Percentiles rank a stretch among this genome's conserved stretches.
Conservation (phyloP, 2,329 filamentous ascomycete genomes). For the Colletotrichum trifolii region DNA sequence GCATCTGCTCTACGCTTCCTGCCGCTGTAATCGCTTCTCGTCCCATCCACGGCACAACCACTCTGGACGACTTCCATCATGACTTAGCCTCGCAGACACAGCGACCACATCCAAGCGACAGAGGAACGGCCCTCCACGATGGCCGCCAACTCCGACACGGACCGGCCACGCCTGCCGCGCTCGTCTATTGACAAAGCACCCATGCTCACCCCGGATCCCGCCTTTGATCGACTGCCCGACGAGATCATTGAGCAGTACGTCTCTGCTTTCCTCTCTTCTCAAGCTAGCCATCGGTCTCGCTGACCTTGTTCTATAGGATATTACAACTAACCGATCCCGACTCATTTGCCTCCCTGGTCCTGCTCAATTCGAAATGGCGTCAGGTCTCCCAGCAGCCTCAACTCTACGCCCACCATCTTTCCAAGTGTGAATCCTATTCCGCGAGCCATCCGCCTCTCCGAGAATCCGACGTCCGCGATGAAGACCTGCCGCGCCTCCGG, state of each 20-base stretch:
- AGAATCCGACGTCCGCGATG: constrained; percentile 51
- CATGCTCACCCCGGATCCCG: constrained; percentile 43
- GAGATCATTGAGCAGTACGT: constrained; percentile 77
- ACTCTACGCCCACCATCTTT: constrained; percentile 72
- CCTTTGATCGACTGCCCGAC: constrained; percentile 70
- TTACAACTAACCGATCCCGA: constrained; percentile 69
- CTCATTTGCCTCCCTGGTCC: constrained; percentile 73
- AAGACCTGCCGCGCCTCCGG: constrained; percentile 70
- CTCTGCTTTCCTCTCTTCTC: constrained; percentile 2
- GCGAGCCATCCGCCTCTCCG: constrained; percentile 58
- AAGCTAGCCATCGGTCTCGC: background rate
- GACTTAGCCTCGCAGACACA: constrained; percentile 24
- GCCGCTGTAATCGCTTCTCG: constrained; percentile 18
- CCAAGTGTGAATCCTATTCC: constrained; percentile 69
- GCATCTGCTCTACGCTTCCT: constrained; percentile 1
- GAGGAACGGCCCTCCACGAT: constrained; percentile 20
- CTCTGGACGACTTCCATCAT: constrained; percentile 34
- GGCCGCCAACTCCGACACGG: constrained; percentile 18
- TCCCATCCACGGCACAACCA: constrained; percentile 30
- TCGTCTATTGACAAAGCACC: constrained; percentile 49
- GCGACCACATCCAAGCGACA: constrained; percentile 2
- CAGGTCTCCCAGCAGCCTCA: constrained; percentile 71
- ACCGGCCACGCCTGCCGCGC: constrained; percentile 22
- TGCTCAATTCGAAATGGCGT: constrained; percentile 75
- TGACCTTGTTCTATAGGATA: constrained; percentile 59